These are phyloP conservation scores for Pyrus communis DNA, from an alignment of 306 rosid genomes.

Conservation along the genomic window DNA sequence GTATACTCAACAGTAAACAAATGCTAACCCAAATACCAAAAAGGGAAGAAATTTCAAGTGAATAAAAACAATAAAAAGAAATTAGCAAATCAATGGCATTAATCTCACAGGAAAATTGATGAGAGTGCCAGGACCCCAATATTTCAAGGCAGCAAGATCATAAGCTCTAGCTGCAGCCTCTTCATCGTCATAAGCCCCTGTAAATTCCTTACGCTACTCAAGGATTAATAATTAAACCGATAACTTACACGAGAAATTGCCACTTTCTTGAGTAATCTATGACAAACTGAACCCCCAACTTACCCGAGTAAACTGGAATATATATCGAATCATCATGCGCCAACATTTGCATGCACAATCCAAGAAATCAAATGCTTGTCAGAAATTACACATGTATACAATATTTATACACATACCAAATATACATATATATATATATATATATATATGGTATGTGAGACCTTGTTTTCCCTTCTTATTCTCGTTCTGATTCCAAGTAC, in stretches of 20 bases:
- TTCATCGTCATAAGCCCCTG: slow-evolving; percentile 97
- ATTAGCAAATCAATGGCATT: not conserved
- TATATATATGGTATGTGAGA: not conserved
- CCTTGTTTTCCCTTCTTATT: slow-evolving; percentile 99
- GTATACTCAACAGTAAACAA: not conserved
- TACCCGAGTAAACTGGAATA: slow-evolving; percentile 87
- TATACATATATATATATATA: too few relatives aligned
- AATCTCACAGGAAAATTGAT: slow-evolving; percentile 89
- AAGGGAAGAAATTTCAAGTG: not conserved
- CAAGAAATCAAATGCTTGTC: slow-evolving; percentile 17
- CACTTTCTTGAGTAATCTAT: not conserved
- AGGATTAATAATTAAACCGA: too few relatives aligned
- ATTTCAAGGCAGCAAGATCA: slow-evolving; percentile 96
- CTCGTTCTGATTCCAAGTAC: slow-evolving; percentile 97
- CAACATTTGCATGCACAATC: slow-evolving; percentile 39
- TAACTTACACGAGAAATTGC: not conserved
- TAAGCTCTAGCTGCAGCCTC: slow-evolving; percentile 99
- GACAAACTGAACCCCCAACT: slow-evolving; percentile 22
- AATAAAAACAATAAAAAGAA: not conserved
- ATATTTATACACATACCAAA: not conserved
- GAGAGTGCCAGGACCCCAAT: slow-evolving; percentile 99
- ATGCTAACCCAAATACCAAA: not conserved
- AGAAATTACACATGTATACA: slow-evolving; percentile 15
- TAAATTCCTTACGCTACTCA: too few relatives aligned
- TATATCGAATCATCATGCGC: slow-evolving; percentile 18